Evolutionary conservation across 768 basidiomycete genomes (phyloP).

Genomic region (Rhizopogon vinicolor): DNA sequence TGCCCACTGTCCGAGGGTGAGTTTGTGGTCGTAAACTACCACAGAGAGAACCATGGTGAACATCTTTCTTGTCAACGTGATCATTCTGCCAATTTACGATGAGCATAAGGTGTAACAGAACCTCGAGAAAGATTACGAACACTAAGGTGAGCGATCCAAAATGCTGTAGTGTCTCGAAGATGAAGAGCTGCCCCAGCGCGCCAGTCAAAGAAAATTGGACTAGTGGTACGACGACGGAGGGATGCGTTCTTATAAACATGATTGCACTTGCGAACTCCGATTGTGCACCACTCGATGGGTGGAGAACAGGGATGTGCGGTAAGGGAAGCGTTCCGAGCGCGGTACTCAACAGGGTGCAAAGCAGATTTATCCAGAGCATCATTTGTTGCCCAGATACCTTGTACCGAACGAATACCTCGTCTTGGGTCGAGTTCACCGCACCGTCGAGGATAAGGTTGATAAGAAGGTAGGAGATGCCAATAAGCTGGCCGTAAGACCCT

Average conservation of each 20-base stretch:
- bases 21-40: constrained; percentile 81
- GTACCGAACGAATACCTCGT: constrained; percentile 86
- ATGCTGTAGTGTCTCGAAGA: constrained; percentile 92
- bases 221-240: constrained; percentile 67
- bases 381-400: constrained; percentile 88
- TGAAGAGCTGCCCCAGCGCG: constrained; percentile 94
- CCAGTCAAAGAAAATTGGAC: constrained; percentile 86
- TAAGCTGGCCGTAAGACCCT: constrained; percentile 51
- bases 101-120: constrained; percentile 3
- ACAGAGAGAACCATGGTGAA: constrained; percentile 98
- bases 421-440: constrained; percentile 92
- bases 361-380: constrained; percentile 98
- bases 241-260: constrained; percentile 73
- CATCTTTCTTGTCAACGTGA: constrained; percentile 94
- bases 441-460: constrained; percentile 92
- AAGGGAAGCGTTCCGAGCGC: constrained; percentile 70
- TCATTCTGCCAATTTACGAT: constrained; percentile 51
- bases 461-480: constrained; percentile 72
- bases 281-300: constrained; percentile 55
- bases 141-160: constrained; percentile 88
- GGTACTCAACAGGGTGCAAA: constrained; percentile 72
- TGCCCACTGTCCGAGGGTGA: constrained; percentile 84
- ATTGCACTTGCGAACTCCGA: constrained; percentile 68
- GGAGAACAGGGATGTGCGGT: constrained; percentile 78
- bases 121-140: constrained; percentile 40